phyloP scores from a whole-genome alignment of 805 yeast genomes.

The Teunomyces stri region DNA sequence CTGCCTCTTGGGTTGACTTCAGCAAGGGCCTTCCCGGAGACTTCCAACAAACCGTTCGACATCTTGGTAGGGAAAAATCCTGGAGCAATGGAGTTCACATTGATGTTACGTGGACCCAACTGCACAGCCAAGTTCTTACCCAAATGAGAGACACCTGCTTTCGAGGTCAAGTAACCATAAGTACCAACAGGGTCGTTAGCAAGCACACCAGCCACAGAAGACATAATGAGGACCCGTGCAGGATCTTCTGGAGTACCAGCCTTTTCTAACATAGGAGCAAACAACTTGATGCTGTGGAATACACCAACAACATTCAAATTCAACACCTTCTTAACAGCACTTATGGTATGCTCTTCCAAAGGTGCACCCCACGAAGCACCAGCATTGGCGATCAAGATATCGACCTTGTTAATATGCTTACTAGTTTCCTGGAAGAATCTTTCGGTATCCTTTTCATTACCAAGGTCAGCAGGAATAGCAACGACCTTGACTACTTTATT shows the following conservation, averaged over 20 bases:
- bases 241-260: conserved; percentile 58
- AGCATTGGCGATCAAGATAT: conserved; percentile 72
- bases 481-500: conserved; percentile 30
- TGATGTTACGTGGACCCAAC: conserved; percentile 64
- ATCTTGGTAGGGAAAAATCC: conserved; percentile 77
- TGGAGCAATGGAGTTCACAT: conserved; percentile 70
- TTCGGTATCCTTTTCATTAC: conserved; percentile 47
- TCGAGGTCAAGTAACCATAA: conserved; percentile 71
- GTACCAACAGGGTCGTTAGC: conserved; percentile 51
- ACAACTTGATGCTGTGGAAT: conserved; percentile 61
- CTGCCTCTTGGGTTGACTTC: conserved; percentile 59
- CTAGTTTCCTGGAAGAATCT: conserved; percentile 41
- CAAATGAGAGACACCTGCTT: conserved; percentile 71
- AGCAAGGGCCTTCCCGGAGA: conserved; percentile 46
- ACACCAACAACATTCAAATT: conserved; percentile 67
- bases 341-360: conserved; percentile 56
- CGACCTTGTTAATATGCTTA: conserved; percentile 43
- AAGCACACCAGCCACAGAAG: conserved; percentile 59
- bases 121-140: conserved; percentile 62
- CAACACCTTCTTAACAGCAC: conserved; percentile 61
- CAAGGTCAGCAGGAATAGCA: conserved; percentile 58
- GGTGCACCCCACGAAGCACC: conserved; percentile 80
- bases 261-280: conserved; percentile 53
- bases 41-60: conserved; percentile 61
- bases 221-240: conserved; percentile 61